phyloP scores from a whole-genome alignment of 2,329 filamentous ascomycete genomes.

The Cephalotrichum gorgonifer region DNA sequence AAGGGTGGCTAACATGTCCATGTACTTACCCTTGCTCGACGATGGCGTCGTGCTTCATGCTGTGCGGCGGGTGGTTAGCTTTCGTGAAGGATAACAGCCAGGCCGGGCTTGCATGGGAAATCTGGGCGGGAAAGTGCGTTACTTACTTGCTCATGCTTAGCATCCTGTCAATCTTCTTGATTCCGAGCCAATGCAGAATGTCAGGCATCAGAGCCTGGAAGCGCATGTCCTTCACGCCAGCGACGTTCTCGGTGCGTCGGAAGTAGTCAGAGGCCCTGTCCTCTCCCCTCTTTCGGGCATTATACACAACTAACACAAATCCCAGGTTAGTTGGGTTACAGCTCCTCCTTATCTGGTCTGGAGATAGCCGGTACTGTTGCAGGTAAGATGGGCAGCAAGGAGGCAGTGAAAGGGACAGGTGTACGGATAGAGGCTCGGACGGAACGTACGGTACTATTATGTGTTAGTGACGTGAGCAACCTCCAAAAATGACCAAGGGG shows the following conservation, averaged over 20 bases:
- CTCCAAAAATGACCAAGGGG: constrained; percentile 4
- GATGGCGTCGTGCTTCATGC: constrained; percentile 87
- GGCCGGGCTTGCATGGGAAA: background rate
- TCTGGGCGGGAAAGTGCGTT: background rate
- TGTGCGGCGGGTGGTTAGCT: constrained; percentile 19
- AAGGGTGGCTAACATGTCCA: background rate
- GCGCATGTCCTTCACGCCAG: constrained; percentile 92
- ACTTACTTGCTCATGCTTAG: constrained; percentile 92
- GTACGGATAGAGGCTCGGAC: background rate
- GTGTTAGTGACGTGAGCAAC: background rate
- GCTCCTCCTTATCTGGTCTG: background rate
- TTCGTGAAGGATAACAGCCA: background rate
- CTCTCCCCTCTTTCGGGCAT: constrained; percentile 68
- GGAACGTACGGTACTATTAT: constrained; percentile 11
- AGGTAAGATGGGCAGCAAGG: background rate
- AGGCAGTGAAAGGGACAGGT: background rate
- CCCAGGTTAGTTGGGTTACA: background rate
- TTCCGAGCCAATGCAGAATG: constrained; percentile 95
- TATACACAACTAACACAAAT: constrained; percentile 50
- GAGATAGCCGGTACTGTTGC: background rate
- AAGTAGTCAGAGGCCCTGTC: constrained; percentile 89
- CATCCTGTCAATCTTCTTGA: constrained; percentile 98
- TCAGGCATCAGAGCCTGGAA: constrained; percentile 98
- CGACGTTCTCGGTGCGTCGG: constrained; percentile 94
- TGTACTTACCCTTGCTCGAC: constrained; percentile 62